phyloP scores from a whole-genome alignment of 2,329 filamentous ascomycete genomes.

The Hypomyces perniciosus region DNA sequence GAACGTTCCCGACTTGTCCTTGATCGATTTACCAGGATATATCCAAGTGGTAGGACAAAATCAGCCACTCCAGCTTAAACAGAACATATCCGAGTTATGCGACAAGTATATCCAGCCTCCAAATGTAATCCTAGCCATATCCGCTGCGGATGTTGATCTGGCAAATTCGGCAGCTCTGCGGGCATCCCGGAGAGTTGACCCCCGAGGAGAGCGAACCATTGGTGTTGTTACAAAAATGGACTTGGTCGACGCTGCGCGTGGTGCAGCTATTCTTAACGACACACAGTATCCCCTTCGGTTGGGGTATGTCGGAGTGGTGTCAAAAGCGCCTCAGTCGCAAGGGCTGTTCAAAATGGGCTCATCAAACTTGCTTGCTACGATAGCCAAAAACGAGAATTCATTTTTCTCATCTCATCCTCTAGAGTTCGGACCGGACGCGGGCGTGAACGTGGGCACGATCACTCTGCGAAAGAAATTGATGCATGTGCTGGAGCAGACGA shows the following conservation, averaged over 20 bases:
- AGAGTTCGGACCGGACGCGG: constrained; percentile 69
- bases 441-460: constrained; percentile 73
- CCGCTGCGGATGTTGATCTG: constrained; percentile 92
- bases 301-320: constrained; percentile 93
- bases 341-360: constrained; percentile 80
- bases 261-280: constrained; percentile 72
- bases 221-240: constrained; percentile 99
- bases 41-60: constrained; percentile 92
- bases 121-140: constrained; percentile 95
- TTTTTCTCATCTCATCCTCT: constrained; percentile 80
- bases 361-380: constrained; percentile 71
- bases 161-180: constrained; percentile 91
- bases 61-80: constrained; percentile 85
- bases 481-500: constrained; percentile 93
- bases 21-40: constrained; percentile 95
- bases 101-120: constrained; percentile 97
- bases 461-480: constrained; percentile 93
- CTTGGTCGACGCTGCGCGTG: constrained; percentile 77
- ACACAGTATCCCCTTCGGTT: constrained; percentile 91
- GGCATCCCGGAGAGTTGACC: constrained; percentile 86
- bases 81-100: constrained; percentile 92
- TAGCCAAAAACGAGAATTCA: constrained; percentile 79
- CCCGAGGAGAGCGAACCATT: constrained; percentile 90
- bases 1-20: constrained; percentile 86
- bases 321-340: constrained; percentile 63